Evolutionary conservation across 2,329 filamentous ascomycete genomes (phyloP), one percentile per base, ranked within the genome.

Genomic region (Lasiodiplodia hormozganensis): DNA sequence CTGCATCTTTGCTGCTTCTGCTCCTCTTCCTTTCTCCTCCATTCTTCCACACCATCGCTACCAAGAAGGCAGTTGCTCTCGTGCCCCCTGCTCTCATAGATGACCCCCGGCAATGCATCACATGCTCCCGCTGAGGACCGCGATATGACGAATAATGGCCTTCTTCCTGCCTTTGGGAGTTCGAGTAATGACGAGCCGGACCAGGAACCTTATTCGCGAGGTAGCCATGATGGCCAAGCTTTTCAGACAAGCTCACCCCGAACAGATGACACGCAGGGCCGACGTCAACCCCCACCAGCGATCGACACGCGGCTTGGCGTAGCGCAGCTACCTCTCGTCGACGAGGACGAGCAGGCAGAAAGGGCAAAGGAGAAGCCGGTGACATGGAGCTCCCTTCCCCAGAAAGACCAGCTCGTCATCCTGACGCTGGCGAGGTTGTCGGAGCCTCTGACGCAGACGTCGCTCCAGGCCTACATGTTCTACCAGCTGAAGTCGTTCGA

Each of bases 401-500:
- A 87, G 69, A 96, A 94, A 78, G 85, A 88, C 56, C 93, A 97
- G 79, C 85, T 97, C 23, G 81, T 90, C 36, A 89, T 97, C 68
- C 85, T 97, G 62, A 93, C 91, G 0, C 81, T 96, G 54, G 90
- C 93, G 10, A 88, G 94, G 34, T 82, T 97, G 25, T 93, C 91
- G 12, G 94, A 97, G 76, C 93, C 93, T 3, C 82, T 97, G 43
- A 91, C 92, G 0, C 92, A 96, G 75, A 94, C 92, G 0, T 79
- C 77, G 0, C 73, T 80, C 2, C 77, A 77, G 16, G 68, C 91
- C 1, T 96, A 96, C 79, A 89, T 96, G 84, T 96, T 93, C 80
- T 96, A 95, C 79, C 92, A 96, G 78, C 86, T 97, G n/a, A 89
- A 88, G 73, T 95, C 90, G 69, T 95, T 97, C 73, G 85, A 92